These are phyloP conservation scores for Dictyostelium purpureum DNA, from an alignment of 78 protist genomes.

Conservation along the genomic window DNA sequence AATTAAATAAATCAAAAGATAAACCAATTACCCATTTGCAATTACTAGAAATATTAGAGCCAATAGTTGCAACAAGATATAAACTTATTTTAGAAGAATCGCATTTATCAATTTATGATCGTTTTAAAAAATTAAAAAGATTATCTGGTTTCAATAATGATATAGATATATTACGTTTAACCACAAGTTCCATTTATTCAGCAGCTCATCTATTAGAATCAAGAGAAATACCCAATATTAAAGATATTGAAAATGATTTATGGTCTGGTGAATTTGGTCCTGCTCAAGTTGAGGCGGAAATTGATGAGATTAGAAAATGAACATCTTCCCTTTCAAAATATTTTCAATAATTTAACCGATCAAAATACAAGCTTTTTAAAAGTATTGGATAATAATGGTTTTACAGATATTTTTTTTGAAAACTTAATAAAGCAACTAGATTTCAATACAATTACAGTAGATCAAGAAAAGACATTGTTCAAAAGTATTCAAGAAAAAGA, in stretches of 20 bases:
- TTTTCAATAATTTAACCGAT: no score
- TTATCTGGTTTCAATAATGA: no score
- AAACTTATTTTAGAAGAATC: background rate
- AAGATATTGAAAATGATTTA: background rate
- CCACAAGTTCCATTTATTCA: background rate
- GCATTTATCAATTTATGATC: background rate
- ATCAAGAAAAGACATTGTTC: no score
- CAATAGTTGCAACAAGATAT: conserved; percentile 9
- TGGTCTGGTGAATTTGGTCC: background rate
- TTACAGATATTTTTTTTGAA: no score
- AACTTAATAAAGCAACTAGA: no score
- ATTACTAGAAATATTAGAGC: background rate
- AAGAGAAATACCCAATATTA: background rate
- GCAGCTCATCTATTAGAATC: background rate
- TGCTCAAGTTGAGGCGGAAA: background rate
- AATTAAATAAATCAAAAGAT: background rate
- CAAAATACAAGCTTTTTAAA: no score
- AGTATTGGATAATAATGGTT: no score
- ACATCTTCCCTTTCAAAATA: no score
- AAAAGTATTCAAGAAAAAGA: no score
- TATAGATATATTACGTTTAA: background rate
- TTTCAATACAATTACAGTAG: no score
- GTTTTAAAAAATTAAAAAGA: background rate
- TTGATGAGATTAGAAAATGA: background rate
- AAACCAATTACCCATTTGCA: background rate